Evolutionary conservation across 306 rosid genomes (phyloP).

Genomic region (Cyamopsis tetragonoloba): DNA sequence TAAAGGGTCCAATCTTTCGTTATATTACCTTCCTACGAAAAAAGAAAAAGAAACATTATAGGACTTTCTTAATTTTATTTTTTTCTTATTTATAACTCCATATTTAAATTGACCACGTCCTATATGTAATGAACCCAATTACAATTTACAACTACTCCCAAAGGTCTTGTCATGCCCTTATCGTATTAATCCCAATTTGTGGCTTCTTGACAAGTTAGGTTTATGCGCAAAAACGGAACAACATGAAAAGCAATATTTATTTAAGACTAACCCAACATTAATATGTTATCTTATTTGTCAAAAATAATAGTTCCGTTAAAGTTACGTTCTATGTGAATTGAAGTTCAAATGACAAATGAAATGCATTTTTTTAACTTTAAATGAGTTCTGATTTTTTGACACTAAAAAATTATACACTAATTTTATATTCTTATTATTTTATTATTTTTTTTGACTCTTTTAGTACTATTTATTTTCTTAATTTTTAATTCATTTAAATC

Average conservation of each 20-base stretch:
- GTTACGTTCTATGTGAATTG: no score
- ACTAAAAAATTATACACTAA: no score
- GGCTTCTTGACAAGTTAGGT: background rate
- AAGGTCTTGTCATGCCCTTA: background rate
- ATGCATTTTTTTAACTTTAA: no score
- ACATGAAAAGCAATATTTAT: background rate
- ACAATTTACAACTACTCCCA: background rate
- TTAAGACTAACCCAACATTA: slow-evolving; percentile 2
- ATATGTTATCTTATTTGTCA: background rate
- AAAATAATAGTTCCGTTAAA: background rate
- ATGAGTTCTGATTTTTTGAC: no score
- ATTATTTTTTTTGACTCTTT: no score
- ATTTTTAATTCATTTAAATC: no score
- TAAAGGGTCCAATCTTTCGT: no score
- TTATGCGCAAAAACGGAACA: background rate
- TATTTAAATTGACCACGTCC: background rate
- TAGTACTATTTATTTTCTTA: no score
- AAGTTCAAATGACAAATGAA: background rate
- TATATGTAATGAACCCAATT: background rate
- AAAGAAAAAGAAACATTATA: no score
- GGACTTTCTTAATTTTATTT: background rate
- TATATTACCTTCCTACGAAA: no score
- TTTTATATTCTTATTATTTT: no score
- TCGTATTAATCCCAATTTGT: background rate
- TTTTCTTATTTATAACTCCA: background rate